Evolutionary conservation across 257 asterid species (phyloP).

Genomic region (Solanum dulcamara): DNA sequence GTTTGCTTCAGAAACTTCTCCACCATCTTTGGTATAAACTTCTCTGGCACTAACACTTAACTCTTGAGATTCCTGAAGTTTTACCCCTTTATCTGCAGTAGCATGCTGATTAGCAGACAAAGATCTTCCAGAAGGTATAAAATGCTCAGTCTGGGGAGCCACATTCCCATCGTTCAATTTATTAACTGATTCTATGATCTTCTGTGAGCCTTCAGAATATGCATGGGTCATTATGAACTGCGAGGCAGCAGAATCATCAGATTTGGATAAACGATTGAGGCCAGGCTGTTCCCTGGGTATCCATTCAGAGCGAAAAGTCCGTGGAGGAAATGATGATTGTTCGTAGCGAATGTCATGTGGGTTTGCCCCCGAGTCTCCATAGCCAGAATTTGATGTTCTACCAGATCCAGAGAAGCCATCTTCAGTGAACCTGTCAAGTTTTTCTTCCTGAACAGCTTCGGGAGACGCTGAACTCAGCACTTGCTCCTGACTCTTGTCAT

Average conservation of each 20-base stretch:
- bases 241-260: conserved; percentile 55
- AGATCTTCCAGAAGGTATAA: conserved; percentile 15
- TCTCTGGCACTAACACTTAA: conserved; percentile 9
- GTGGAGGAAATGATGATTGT: conserved; percentile 41
- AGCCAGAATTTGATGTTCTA: conserved; percentile 20
- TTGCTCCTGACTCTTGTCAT: conserved; percentile 31
- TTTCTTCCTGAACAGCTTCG: conserved; percentile 25
- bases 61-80: conserved; percentile 11
- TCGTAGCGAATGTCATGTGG: conserved; percentile 31
- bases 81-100: conserved; percentile 20
- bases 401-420: conserved; percentile 21
- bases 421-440: conserved; percentile 19
- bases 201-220: conserved; percentile 47
- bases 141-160: conserved; percentile 19
- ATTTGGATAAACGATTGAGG: conserved; percentile 53
- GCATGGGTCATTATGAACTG: conserved; percentile 40
- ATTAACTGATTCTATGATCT: conserved; percentile 36
- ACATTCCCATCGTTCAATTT: conserved; percentile 18
- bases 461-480: conserved; percentile 16
- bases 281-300: conserved; percentile 60
- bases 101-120: conserved; percentile 8
- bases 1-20: conserved; percentile 22
- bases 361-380: conserved; percentile 22
- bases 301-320: conserved; percentile 58
- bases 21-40: conserved; percentile 9